Percentiles rank a stretch among this genome's conserved stretches.
These are phyloP conservation scores for Metarhizium anisopliae DNA, from an alignment of 2,329 filamentous ascomycete species.

Conservation along the genomic window DNA sequence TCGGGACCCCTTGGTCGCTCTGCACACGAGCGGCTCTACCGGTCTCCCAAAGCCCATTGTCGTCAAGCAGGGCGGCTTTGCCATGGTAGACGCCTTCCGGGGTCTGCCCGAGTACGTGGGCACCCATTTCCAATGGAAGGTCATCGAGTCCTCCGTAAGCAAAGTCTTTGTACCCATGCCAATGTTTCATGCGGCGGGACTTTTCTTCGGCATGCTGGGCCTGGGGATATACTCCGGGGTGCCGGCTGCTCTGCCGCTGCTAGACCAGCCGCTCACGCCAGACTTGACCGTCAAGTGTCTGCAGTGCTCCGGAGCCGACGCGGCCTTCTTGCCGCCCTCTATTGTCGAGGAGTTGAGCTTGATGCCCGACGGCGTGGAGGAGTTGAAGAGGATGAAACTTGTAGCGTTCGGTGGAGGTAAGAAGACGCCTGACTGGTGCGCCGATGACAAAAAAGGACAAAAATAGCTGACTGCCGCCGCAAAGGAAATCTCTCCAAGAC, in stretches of 20 bases:
- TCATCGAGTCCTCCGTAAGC: neutral
- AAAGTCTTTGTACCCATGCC: constrained; percentile 21
- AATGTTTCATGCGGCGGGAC: constrained; percentile 27
- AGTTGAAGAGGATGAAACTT: constrained; percentile 23
- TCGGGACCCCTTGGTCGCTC: constrained; percentile 5
- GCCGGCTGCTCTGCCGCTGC: constrained; percentile 19
- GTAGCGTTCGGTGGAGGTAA: constrained; percentile 30
- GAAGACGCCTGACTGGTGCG: neutral
- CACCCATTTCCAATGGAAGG: neutral
- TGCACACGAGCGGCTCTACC: constrained; percentile 10
- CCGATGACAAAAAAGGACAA: neutral
- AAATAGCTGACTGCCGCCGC: neutral
- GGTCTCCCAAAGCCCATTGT: constrained; percentile 25
- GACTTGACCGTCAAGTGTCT: constrained; percentile 24
- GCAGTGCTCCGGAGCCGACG: constrained; percentile 17
- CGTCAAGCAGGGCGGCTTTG: constrained; percentile 27
- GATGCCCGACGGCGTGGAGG: constrained; percentile 17
- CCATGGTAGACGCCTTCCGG: constrained; percentile 23
- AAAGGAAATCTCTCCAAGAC: constrained; percentile 27
- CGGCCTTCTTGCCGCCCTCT: constrained; percentile 25
- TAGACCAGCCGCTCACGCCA: constrained; percentile 23
- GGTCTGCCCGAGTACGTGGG: constrained; percentile 10
- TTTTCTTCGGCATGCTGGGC: constrained; percentile 10
- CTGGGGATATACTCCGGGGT: constrained; percentile 20
- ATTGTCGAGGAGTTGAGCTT: constrained; percentile 34